Evolutionary conservation across 1,284 basidiomycete genomes (phyloP), one percentile per base, ranked within the genome.

Genomic region (Singerocomus inundabilis): DNA sequence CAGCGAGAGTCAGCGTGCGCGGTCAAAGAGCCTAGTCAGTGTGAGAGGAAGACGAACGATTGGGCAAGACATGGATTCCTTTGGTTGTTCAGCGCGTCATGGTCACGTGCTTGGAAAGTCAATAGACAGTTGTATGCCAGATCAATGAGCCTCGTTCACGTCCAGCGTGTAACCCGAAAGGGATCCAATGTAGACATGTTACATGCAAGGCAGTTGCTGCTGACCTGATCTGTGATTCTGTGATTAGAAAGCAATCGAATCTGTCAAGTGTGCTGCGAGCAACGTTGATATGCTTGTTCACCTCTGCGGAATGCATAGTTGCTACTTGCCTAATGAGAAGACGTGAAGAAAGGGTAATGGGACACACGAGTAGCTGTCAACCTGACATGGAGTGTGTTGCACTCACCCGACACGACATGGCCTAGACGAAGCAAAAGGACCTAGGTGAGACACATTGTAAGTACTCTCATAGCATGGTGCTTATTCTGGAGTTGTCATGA

Each of bases 31-130:
- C 18, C 32, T 18, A 42, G 25, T 31, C 6, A 18, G 44, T 13
- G 25, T 9, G n/a, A n/a, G 32, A 21, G 36, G 24, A 45, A 44
- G 43, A 44, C 4, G 44, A 49, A 52, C 16, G 36, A 28, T 15
- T 30, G 35, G 33, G 35, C 33, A 18, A 24, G 16, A 32, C 28
- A 13, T 15, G 32, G 12, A 57, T 57, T 47, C 49, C 44, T 34
- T 58, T 56, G 21, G 43, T 24, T 34, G 43, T 18, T n/a, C 25
- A 34, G 32, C 30, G 13, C 25, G 49, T 16, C 42, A 28, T 8
- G 11, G 13, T 63, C 64, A 63, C 61, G 63, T 67, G 61, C 24
- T 44, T 29, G n/a, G 26, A 50, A 59, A 55, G 48, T 49, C 60
- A 62, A 48, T 24, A 13, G 10, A 10, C 10, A 10, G 37, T 10